phyloP scores from a whole-genome alignment of 2,329 filamentous ascomycete species.

The Fusarium sp. region DNA sequence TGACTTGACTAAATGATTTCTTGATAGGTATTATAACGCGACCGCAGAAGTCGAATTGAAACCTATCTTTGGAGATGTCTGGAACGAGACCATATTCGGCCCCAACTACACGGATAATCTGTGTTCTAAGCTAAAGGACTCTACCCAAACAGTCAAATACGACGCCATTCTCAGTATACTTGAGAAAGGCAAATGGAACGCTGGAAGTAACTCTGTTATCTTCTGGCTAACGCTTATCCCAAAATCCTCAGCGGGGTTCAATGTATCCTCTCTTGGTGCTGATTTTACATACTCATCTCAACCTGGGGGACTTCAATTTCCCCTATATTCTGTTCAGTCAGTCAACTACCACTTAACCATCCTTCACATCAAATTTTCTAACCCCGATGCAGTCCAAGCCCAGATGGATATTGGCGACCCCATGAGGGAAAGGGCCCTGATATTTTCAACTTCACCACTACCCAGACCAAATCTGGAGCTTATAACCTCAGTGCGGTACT shows the following conservation, averaged over 20 bases:
- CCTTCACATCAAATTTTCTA: too few relatives aligned
- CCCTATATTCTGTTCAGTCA: neutral
- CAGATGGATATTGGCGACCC: neutral
- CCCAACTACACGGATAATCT: neutral
- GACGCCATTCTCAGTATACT: neutral
- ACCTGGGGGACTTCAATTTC: neutral
- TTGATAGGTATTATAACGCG: conserved; percentile 2
- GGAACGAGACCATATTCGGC: neutral
- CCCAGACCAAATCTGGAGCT: neutral
- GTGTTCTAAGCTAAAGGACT: neutral
- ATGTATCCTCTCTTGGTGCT: neutral
- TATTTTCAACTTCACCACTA: neutral
- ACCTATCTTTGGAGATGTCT: neutral
- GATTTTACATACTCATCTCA: neutral
- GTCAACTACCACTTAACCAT: too few relatives aligned
- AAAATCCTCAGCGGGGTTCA: neutral
- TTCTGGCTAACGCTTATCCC: conserved; percentile 6
- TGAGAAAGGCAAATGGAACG: neutral
- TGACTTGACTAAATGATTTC: neutral
- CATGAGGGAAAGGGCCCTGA: rapidly evolving
- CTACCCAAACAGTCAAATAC: neutral
- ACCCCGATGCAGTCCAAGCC: neutral
- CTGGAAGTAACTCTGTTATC: neutral
- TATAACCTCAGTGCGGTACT: neutral
- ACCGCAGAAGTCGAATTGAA: neutral